Conservation (phyloP, 805 yeast species). For the Groenewaldozyma tartarivorans region DNA sequence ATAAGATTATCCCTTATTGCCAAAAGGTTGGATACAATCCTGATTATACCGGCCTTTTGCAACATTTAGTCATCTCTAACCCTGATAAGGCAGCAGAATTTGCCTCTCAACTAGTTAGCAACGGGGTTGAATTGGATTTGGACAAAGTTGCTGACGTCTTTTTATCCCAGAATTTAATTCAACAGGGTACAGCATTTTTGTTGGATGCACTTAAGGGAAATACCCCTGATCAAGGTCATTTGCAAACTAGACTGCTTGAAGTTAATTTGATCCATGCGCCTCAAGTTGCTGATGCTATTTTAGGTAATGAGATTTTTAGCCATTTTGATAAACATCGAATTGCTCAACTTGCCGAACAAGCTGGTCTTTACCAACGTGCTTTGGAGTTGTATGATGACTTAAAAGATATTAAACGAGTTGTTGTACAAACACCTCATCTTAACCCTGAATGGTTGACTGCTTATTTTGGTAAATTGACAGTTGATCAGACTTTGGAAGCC, state of each 20-base stretch:
- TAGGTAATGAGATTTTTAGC: slow-evolving; percentile 91
- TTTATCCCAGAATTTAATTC: slow-evolving; percentile 86
- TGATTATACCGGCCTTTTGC: slow-evolving; percentile 80
- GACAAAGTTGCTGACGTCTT: slow-evolving; percentile 89
- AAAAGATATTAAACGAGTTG: slow-evolving; percentile 90
- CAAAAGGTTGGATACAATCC: slow-evolving; percentile 83
- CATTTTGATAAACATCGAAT: slow-evolving; percentile 91
- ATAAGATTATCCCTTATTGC: slow-evolving; percentile 89
- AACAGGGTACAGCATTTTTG: slow-evolving; percentile 96
- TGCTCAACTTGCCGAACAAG: slow-evolving; percentile 87
- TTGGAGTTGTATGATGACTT: slow-evolving; percentile 91
- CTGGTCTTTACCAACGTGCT: slow-evolving; percentile 94
- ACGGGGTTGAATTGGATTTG: slow-evolving; percentile 58
- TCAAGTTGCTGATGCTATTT: slow-evolving; percentile 97
- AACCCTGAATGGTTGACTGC: slow-evolving; percentile 91
- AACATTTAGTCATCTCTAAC: slow-evolving; percentile 79
- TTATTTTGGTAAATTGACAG: slow-evolving; percentile 88
- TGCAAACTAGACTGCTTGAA: slow-evolving; percentile 90
- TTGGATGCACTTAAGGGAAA: slow-evolving; percentile 92
- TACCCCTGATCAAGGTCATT: slow-evolving; percentile 87
- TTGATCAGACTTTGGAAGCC: slow-evolving; percentile 84
- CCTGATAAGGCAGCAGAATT: slow-evolving; percentile 99
- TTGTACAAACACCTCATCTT: slow-evolving; percentile 70
- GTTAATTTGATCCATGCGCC: slow-evolving; percentile 93
- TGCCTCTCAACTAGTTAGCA: slow-evolving; percentile 72